Percentiles rank a stretch among this genome's conserved stretches.
Evolutionary conservation across 495 filamentous ascomycete species (phyloP).

Genomic region (Oleoguttula mirabilis): DNA sequence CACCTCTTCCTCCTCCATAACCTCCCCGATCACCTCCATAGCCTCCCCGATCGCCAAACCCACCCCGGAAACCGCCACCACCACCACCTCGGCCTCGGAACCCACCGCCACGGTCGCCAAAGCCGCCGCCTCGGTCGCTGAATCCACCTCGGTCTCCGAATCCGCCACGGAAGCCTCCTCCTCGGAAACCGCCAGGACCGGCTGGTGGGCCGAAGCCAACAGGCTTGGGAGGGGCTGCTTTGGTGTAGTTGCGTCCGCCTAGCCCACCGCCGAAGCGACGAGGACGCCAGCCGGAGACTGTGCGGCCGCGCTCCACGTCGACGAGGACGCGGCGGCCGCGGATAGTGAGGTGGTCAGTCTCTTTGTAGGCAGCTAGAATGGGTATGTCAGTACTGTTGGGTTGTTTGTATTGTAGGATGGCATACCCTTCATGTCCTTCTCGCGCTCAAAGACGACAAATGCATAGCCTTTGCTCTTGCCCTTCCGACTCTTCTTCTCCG

Average conservation of each 20-base stretch:
- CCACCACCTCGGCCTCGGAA: slow-evolving; percentile 29
- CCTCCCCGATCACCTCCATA: not conserved
- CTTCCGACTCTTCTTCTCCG: slow-evolving; percentile 39
- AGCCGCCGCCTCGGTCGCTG: slow-evolving; percentile 36
- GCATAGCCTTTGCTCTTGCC: slow-evolving; percentile 86
- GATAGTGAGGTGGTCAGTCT: slow-evolving; percentile 83
- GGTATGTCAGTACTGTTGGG: too few relatives aligned
- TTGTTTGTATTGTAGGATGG: too few relatives aligned
- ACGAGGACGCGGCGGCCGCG: slow-evolving; percentile 85
- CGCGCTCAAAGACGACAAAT: slow-evolving; percentile 92
- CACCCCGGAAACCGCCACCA: slow-evolving; percentile 46
- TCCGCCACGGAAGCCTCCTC: slow-evolving; percentile 40
- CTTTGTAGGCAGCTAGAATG: slow-evolving; percentile 70
- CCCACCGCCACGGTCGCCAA: slow-evolving; percentile 26
- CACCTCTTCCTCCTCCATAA: not conserved
- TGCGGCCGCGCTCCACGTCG: slow-evolving; percentile 92
- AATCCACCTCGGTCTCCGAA: slow-evolving; percentile 41
- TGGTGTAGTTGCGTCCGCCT: slow-evolving; percentile 87
- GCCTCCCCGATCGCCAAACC: slow-evolving; percentile 32
- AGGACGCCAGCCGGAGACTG: slow-evolving; percentile 88
- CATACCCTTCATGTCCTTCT: slow-evolving; percentile 99
- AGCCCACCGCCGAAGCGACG: slow-evolving; percentile 84
- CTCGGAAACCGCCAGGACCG: slow-evolving; percentile 61
- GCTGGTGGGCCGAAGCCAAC: slow-evolving; percentile 42
- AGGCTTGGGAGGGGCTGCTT: slow-evolving; percentile 62